Conservation (phyloP, 2,329 filamentous ascomycete genomes). For the Nigrospora oryzae region DNA sequence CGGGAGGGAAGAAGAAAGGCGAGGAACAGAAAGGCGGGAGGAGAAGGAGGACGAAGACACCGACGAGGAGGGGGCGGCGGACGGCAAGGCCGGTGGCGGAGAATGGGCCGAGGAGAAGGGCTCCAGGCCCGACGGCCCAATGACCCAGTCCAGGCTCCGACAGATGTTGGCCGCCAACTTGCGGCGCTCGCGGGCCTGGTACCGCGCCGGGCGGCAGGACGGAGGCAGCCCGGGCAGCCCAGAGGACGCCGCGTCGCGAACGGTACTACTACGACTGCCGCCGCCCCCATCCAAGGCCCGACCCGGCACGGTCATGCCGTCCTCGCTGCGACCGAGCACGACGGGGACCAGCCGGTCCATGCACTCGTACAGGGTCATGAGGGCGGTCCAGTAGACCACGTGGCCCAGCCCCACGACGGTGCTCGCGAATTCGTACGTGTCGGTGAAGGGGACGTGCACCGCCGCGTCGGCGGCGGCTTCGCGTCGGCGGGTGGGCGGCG, state of each 20-base stretch:
- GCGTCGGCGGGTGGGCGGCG: no score
- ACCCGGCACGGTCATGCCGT: neutral
- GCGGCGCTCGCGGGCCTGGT: slow-evolving; percentile 28
- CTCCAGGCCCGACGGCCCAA: slow-evolving; percentile 16
- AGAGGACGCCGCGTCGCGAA: slow-evolving; percentile 12
- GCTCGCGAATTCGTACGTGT: slow-evolving; percentile 35
- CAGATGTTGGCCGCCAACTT: slow-evolving; percentile 41
- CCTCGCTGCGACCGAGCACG: slow-evolving; percentile 24
- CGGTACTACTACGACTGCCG: no score
- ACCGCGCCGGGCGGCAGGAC: slow-evolving; percentile 28
- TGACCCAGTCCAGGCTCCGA: slow-evolving; percentile 38
- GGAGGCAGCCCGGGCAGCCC: slow-evolving; percentile 29
- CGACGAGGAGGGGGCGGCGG: no score
- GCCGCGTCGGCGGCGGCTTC: no score
- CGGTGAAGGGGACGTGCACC: slow-evolving; percentile 32
- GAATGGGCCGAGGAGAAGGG: neutral
- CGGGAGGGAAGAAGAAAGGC: no score
- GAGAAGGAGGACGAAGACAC: neutral
- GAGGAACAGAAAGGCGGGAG: no score
- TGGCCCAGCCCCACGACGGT: slow-evolving; percentile 35
- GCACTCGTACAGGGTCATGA: slow-evolving; percentile 39
- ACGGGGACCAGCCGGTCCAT: slow-evolving; percentile 34
- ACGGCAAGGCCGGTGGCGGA: neutral
- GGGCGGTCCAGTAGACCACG: slow-evolving; percentile 45
- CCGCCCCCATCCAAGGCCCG: neutral